A percentile compares a stretch with the other conserved stretches of the same genome.
Conservation (phyloP, 2,329 filamentous ascomycete genomes). For the Trichoderma afroharzianum region DNA sequence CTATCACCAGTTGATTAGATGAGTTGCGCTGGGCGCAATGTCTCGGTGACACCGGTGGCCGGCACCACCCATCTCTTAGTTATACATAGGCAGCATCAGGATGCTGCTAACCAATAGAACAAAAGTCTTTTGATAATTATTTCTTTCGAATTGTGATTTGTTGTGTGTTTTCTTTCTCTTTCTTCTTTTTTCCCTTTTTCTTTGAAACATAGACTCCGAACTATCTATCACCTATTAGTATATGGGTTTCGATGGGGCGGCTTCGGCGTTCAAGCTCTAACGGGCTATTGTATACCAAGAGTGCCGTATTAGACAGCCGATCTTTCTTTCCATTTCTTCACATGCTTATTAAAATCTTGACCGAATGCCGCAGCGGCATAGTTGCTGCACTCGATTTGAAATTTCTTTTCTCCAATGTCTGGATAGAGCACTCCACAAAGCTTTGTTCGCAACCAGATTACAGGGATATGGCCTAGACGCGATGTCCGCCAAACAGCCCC, state of each 20-base stretch:
- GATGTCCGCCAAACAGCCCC: neutral
- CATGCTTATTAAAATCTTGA: neutral
- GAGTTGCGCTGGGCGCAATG: conserved; percentile 18
- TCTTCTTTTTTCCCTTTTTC: neutral
- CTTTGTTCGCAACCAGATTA: neutral
- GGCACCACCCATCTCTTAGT: conserved; percentile 16
- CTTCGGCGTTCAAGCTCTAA: neutral
- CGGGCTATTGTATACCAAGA: neutral
- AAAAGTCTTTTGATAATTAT: neutral
- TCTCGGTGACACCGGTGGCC: conserved; percentile 13
- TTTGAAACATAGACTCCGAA: neutral
- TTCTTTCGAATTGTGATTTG: neutral
- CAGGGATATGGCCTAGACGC: neutral
- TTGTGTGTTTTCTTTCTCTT: neutral
- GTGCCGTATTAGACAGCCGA: neutral
- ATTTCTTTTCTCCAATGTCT: neutral
- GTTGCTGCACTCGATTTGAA: neutral
- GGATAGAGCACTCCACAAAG: neutral
- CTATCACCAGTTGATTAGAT: conserved; percentile 10
- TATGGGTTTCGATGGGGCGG: neutral
- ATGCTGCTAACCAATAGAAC: conserved; percentile 3
- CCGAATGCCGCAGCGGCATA: neutral
- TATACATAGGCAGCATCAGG: neutral
- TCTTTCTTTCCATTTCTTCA: neutral
- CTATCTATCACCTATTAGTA: neutral